Evolutionary conservation across 768 basidiomycete genomes (phyloP).

Genomic region (Galerina sulciceps): DNA sequence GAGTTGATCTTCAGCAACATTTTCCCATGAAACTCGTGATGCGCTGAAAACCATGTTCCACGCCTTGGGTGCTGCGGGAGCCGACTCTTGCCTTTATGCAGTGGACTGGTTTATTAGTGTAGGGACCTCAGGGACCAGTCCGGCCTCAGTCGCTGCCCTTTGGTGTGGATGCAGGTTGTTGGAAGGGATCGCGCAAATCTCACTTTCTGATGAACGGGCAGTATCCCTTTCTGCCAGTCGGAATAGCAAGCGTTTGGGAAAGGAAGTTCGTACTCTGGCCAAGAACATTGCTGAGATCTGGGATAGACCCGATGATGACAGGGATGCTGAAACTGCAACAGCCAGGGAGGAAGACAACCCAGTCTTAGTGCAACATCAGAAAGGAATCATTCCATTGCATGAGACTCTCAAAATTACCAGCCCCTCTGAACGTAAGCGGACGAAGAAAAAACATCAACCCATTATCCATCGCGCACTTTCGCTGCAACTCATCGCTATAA

Average conservation of each 20-base stretch:
- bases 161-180: slow-evolving; percentile 85
- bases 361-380: slow-evolving; percentile 58
- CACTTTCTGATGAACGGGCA: slow-evolving; percentile 37
- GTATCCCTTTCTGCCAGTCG: slow-evolving; percentile 28
- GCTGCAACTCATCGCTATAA: slow-evolving; percentile 75
- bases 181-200: slow-evolving; percentile 66
- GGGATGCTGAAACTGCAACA: slow-evolving; percentile 14
- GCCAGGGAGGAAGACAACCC: slow-evolving; percentile 33
- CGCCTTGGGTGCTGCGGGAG: slow-evolving; percentile 68
- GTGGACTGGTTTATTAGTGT: slow-evolving; percentile 82
- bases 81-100: slow-evolving; percentile 71
- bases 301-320: slow-evolving; percentile 48
- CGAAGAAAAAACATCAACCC: slow-evolving; percentile 46
- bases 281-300: slow-evolving; percentile 74
- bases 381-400: slow-evolving; percentile 67
- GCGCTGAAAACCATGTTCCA: slow-evolving; percentile 75
- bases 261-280: slow-evolving; percentile 64
- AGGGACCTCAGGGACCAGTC: slow-evolving; percentile 46
- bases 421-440: slow-evolving; percentile 30
- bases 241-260: slow-evolving; percentile 59
- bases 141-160: slow-evolving; percentile 66
- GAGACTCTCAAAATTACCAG: slow-evolving; percentile 58
- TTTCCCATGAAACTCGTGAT: slow-evolving; percentile 51
- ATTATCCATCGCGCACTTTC: slow-evolving; percentile 72
- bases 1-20: slow-evolving; percentile 60